These are phyloP conservation scores for Phytophthora cactorum DNA, from an alignment of 352 stramenopile species.

Conservation along the genomic window DNA sequence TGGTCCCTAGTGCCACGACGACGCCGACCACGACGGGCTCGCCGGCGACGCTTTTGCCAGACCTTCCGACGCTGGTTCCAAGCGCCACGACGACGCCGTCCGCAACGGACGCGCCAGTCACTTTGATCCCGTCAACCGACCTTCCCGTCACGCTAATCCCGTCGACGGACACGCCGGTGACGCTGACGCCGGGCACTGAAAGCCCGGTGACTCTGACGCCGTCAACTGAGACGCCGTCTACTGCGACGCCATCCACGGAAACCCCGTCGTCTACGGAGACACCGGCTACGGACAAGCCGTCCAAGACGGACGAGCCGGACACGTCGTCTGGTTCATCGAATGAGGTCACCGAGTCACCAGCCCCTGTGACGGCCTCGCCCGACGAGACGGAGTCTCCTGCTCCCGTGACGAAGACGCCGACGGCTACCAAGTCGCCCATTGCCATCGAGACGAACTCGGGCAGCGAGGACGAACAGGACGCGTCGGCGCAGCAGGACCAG, in stretches of 20 bases:
- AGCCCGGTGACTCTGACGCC: slow-evolving; percentile 11
- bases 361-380: slow-evolving; percentile 27
- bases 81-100: slow-evolving; percentile 11
- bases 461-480: slow-evolving; percentile 32
- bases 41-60: slow-evolving; percentile 16
- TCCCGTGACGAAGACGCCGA: slow-evolving; percentile 24
- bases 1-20: not conserved
- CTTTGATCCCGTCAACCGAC: slow-evolving; percentile 21
- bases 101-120: slow-evolving; percentile 21
- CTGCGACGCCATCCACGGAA: slow-evolving; percentile 5
- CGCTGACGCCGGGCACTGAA: not conserved
- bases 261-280: slow-evolving; percentile 16
- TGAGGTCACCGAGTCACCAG: slow-evolving; percentile 19
- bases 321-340: slow-evolving; percentile 15
- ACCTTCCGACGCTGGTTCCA: slow-evolving; percentile 18
- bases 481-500: slow-evolving; percentile 41
- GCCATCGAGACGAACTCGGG: slow-evolving; percentile 53
- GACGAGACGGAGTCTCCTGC: slow-evolving; percentile 24
- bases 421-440: slow-evolving; percentile 40
- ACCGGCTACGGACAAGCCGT: slow-evolving; percentile 11
- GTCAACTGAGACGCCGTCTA: slow-evolving; percentile 3
- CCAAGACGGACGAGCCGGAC: slow-evolving; percentile 13
- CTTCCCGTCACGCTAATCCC: slow-evolving; percentile 14
- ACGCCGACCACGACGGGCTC: not conserved
- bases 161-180: slow-evolving; percentile 4